Conservation (phyloP, 768 basidiomycete species). For the Collybiopsis luxurians region DNA sequence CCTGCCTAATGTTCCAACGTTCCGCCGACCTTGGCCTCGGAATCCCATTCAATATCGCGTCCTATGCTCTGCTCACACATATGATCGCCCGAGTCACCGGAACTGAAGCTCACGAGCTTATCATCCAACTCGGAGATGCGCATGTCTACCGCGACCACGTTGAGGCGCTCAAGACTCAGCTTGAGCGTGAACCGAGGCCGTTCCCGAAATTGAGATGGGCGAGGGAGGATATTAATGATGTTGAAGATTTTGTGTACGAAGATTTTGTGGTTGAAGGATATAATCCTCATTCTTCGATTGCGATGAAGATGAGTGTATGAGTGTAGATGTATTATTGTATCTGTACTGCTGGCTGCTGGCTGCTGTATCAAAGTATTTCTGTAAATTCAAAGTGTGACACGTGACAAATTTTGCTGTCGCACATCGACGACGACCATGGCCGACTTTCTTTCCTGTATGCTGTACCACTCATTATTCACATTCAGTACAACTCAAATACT, state of each 20-base stretch:
- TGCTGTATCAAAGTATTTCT: too few relatives aligned
- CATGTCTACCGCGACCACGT: slow-evolving; percentile 95
- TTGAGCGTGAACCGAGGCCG: slow-evolving; percentile 70
- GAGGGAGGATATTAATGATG: slow-evolving; percentile 57
- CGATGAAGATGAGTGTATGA: slow-evolving; percentile 96
- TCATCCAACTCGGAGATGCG: slow-evolving; percentile 96
- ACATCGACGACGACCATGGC: slow-evolving; percentile 8
- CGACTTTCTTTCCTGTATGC: slow-evolving; percentile 13
- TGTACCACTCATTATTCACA: not conserved
- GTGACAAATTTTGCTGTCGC: not conserved
- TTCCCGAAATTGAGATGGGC: slow-evolving; percentile 84
- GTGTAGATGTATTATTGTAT: too few relatives aligned
- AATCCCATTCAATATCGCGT: slow-evolving; percentile 99
- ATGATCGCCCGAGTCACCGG: slow-evolving; percentile 94
- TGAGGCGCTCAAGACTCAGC: slow-evolving; percentile 79
- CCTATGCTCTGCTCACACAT: slow-evolving; percentile 94
- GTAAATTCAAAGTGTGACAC: too few relatives aligned
- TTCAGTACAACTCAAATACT: not conserved
- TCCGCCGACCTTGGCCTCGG: slow-evolving; percentile 97
- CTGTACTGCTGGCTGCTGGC: too few relatives aligned
- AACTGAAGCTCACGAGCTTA: slow-evolving; percentile 83
- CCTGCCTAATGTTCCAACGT: slow-evolving; percentile 96
- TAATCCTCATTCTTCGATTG: slow-evolving; percentile 75
- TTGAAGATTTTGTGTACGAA: slow-evolving; percentile 78
- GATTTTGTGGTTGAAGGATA: slow-evolving; percentile 90